Evolutionary conservation across 2,329 filamentous ascomycete genomes (phyloP).

Genomic region (Xylaria arbuscula): DNA sequence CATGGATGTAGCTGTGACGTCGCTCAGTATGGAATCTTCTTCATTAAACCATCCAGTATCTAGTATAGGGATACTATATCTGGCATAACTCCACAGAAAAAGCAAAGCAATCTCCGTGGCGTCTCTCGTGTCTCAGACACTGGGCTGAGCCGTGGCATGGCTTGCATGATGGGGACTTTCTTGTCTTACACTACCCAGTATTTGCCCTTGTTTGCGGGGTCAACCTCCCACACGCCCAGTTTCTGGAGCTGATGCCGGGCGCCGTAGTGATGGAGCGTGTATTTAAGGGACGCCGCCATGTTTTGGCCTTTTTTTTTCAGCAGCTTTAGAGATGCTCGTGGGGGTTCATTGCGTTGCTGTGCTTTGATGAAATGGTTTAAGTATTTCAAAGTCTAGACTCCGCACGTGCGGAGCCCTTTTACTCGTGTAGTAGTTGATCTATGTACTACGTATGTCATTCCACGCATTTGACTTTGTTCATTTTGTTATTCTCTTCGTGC

Average conservation of each 20-base stretch:
- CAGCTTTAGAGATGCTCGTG: background rate
- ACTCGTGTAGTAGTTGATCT: background rate
- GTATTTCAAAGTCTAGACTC: background rate
- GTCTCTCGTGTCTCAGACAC: background rate
- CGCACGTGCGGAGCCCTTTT: conserved; percentile 20
- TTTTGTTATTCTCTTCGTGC: background rate
- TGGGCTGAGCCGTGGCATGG: background rate
- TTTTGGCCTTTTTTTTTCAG: background rate
- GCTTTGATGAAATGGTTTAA: background rate
- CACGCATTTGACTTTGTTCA: background rate
- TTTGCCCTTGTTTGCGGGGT: conserved; percentile 39
- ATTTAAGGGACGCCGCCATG: conserved; percentile 49
- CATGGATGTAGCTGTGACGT: conserved; percentile 64
- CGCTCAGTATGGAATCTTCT: conserved; percentile 13
- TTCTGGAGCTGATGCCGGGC: conserved; percentile 55
- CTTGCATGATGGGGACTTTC: background rate
- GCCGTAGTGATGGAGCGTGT: conserved; percentile 47
- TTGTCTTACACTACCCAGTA: conserved; percentile 50
- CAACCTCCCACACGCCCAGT: conserved; percentile 58
- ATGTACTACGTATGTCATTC: background rate
- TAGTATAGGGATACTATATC: too few relatives aligned
- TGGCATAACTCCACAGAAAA: background rate
- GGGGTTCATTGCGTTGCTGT: background rate
- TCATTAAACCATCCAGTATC: too few relatives aligned
- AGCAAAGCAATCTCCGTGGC: background rate